These are phyloP conservation scores for Candida freyschussii DNA, from an alignment of 1,139 yeast genomes.

Conservation along the genomic window DNA sequence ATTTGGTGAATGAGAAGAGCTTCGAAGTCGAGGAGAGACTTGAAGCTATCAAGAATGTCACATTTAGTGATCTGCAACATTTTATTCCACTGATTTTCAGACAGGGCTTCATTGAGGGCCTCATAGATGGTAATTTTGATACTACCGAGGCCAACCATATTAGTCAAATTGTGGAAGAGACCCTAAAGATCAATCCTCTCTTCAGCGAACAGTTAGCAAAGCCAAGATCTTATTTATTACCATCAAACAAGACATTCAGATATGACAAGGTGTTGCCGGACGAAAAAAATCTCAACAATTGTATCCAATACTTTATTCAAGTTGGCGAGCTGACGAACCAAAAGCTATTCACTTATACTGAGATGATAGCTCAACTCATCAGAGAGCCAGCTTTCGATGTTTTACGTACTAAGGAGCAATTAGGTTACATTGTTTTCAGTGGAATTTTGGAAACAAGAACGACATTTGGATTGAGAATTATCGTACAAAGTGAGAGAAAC, in stretches of 20 bases:
- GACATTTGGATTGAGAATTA: conserved; percentile 69
- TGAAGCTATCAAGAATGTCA: conserved; percentile 42
- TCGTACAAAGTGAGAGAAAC: conserved; percentile 81
- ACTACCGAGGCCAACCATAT: conserved; percentile 51
- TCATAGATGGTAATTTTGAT: conserved; percentile 75
- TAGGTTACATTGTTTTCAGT: conserved; percentile 86
- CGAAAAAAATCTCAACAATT: conserved; percentile 71
- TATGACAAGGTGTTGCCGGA: conserved; percentile 57
- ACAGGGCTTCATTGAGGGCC: conserved; percentile 53
- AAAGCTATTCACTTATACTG: conserved; percentile 44
- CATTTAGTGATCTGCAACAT: conserved; percentile 44
- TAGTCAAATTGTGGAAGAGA: conserved; percentile 36
- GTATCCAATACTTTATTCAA: conserved; percentile 76
- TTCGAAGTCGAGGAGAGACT: conserved; percentile 64
- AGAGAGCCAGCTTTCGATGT: conserved; percentile 88
- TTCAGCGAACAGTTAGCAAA: conserved; percentile 34
- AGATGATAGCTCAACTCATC: conserved; percentile 64
- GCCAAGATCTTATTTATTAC: conserved; percentile 47
- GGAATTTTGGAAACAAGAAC: conserved; percentile 67
- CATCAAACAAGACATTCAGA: conserved; percentile 39
- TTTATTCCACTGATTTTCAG: conserved; percentile 45
- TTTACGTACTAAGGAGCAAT: conserved; percentile 86
- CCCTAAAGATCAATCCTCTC: conserved; percentile 29
- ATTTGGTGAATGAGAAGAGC: conserved; percentile 63
- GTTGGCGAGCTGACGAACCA: conserved; percentile 42